Conservation (phyloP, 2,329 filamentous ascomycete species). For the Kalaharituber pfeilii region DNA sequence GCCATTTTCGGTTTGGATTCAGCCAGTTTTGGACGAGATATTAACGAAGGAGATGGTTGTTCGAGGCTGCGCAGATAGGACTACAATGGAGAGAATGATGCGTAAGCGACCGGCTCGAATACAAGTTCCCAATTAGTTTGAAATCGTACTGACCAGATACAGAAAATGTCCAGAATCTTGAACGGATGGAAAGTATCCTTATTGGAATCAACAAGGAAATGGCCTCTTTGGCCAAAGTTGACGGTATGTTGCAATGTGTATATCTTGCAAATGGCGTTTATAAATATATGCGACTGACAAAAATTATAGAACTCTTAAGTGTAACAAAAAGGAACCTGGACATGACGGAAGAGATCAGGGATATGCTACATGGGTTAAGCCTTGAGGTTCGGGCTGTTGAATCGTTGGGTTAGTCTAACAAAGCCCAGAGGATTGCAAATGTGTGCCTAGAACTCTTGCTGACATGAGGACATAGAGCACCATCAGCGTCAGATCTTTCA, state of each 20-base stretch:
- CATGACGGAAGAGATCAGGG: background rate
- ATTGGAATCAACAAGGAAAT: background rate
- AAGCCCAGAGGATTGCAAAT: background rate
- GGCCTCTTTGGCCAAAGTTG: background rate
- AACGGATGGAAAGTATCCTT: background rate
- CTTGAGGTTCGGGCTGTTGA: too few species aligned
- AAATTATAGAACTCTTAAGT: background rate
- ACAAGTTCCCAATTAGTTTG: background rate
- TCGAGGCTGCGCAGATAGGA: background rate
- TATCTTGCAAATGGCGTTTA: too few species aligned
- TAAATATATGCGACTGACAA: background rate
- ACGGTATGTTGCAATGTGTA: background rate
- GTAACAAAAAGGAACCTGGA: background rate
- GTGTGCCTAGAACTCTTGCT: too few species aligned
- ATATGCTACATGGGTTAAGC: too few species aligned
- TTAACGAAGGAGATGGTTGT: background rate
- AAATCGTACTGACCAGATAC: background rate
- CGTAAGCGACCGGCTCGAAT: background rate
- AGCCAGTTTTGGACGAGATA: background rate
- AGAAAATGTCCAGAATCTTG: background rate
- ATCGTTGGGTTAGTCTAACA: background rate
- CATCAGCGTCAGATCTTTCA: background rate
- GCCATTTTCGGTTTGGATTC: background rate
- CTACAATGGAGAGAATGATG: background rate
- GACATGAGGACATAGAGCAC: background rate